These are phyloP conservation scores for Colletotrichum cordylinicola DNA, from an alignment of 2,329 filamentous ascomycete genomes.

Conservation along the genomic window DNA sequence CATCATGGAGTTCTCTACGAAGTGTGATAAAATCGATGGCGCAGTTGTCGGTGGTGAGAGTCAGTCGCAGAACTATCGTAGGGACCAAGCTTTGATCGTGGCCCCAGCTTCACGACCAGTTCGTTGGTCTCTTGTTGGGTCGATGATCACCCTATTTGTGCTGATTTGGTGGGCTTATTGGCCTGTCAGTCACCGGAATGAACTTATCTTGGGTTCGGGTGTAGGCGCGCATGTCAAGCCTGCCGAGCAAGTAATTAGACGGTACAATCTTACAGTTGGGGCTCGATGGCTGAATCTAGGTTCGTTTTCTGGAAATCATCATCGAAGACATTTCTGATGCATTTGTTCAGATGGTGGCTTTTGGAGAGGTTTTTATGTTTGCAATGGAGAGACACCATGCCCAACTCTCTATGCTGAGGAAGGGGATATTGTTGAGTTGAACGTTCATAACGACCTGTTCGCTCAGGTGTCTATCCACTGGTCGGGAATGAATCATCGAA, in stretches of 20 bases:
- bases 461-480: neutral
- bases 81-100: neutral
- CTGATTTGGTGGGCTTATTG: neutral
- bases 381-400: constrained; percentile 1
- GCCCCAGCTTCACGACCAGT: neutral
- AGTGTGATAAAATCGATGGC: neutral
- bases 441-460: constrained; percentile 2
- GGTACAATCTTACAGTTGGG: neutral
- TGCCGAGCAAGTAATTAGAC: neutral
- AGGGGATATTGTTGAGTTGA: constrained; percentile 1
- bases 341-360: neutral
- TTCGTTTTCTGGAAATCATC: too few relatives aligned
- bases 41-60: neutral
- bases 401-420: neutral
- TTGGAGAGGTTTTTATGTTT: constrained; percentile 5
- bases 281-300: constrained; percentile 8
- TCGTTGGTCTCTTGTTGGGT: neutral
- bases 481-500: constrained; percentile 6
- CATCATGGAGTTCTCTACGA: neutral
- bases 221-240: rapidly evolving
- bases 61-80: neutral
- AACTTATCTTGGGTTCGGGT: neutral
- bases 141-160: neutral
- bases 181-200: neutral
- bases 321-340: neutral